These are phyloP conservation scores for Clathrospora elynae DNA, from an alignment of 2,329 filamentous ascomycete genomes.

Conservation along the genomic window DNA sequence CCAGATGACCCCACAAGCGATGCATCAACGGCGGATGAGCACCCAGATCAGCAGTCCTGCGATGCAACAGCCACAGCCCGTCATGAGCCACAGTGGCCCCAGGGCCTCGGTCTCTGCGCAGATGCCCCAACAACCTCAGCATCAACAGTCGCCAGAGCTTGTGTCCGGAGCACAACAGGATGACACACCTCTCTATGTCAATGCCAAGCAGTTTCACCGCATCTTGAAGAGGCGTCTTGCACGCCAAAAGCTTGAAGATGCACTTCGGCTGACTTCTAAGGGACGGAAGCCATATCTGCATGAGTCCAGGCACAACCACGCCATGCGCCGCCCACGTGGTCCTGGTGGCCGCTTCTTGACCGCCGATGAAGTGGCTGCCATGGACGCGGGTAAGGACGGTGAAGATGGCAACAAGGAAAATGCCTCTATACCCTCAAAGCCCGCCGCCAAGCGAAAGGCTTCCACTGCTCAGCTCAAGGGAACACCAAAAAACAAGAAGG, in stretches of 20 bases:
- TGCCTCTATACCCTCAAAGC: constrained; percentile 33
- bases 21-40: constrained; percentile 50
- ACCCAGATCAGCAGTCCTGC: constrained; percentile 50
- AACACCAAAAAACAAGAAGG: constrained; percentile 54
- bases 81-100: constrained; percentile 71
- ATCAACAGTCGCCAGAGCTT: constrained; percentile 79
- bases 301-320: constrained; percentile 96
- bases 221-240: constrained; percentile 94
- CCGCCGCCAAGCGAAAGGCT: constrained; percentile 41
- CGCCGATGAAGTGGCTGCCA: constrained; percentile 89
- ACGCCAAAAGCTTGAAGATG: constrained; percentile 90
- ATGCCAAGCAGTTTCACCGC: constrained; percentile 97
- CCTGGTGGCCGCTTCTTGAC: constrained; percentile 95
- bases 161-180: constrained; percentile 69
- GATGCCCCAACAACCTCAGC: constrained; percentile 66
- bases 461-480: constrained; percentile 39
- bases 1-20: constrained; percentile 46
- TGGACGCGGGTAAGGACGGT: constrained; percentile 61
- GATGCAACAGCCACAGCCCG: constrained; percentile 72
- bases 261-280: constrained; percentile 88
- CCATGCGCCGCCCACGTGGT: constrained; percentile 91
- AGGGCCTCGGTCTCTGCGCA: constrained; percentile 57
- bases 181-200: constrained; percentile 95
- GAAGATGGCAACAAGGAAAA: constrained; percentile 51
- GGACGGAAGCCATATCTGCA: constrained; percentile 96